Base-by-base conservation (phyloP, 2,329 filamentous ascomycete species). In the Colletotrichum agaves region DNA sequence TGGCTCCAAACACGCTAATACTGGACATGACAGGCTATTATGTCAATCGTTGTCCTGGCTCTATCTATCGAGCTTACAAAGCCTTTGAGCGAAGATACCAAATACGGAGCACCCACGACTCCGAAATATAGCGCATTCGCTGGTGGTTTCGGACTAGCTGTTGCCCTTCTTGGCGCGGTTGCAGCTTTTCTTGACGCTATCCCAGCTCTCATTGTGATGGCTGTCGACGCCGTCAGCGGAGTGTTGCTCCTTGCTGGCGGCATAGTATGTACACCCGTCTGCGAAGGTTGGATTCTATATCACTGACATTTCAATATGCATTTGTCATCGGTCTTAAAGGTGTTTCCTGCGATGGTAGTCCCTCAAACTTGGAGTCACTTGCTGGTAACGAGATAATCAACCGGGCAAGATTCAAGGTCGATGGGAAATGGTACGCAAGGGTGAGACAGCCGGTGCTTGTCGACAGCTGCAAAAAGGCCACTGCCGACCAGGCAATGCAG, bases 11-110 rank as follows among this genome's bases (percentile, higher is more conserved):
- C 7, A 44, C 12, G n/a, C 41, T 44, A n/a, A 44, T n/a, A n/a
- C n/a, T n/a, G n/a, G n/a, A n/a, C 4, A 8, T 6, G 7, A 8
- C 17, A 44, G 69, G 58, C 21, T 23, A 63, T 70, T 23, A 62
- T 70, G 56, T 49, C 58, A 7, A 59, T 69, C 6, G 66, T 69
- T 1, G 69, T 62, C 7, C 61, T 70, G n/a, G 69, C 53, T 1
- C 17, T 70, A 2, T 69, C 66, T 1, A 10, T 60, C 4, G 57
- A 65, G 19, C 57, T 70, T 7, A 21, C 61, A 10, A 65, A 46
- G 12, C 39, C 19, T 4, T 61, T 66, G 23, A 43, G 21, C 15
- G 12, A 44, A 44, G 5, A n/a, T 19, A 8, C 41, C 15, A 7
- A 44, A 13, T n/a, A 27, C 27, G 27, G 27, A 27, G 27, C 68